Evolutionary conservation across 768 basidiomycete genomes (phyloP).

Genomic region (Leccinum olivaceopallidum): DNA sequence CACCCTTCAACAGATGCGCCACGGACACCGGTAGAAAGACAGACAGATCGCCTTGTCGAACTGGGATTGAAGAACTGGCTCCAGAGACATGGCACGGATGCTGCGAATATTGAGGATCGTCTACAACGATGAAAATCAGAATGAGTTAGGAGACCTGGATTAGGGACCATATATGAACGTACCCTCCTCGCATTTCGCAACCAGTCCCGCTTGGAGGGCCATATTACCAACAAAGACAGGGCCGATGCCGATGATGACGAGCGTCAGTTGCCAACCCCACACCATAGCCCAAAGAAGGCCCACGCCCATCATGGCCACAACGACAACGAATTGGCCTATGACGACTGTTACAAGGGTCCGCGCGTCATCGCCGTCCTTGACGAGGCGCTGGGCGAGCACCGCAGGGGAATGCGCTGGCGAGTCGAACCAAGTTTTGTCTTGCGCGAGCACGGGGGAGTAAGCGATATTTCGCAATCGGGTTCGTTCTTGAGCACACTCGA

Average conservation of each 20-base stretch:
- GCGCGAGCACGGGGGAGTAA: constrained; percentile 61
- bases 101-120: constrained; percentile 81
- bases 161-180: constrained; percentile 24
- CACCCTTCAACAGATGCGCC: constrained; percentile 42
- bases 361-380: constrained; percentile 92
- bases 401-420: constrained; percentile 55
- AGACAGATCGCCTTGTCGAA: constrained; percentile 67
- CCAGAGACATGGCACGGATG: constrained; percentile 87
- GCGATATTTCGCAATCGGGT: constrained; percentile 57
- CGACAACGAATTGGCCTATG: constrained; percentile 69
- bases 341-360: constrained; percentile 60
- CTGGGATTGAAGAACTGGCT: constrained; percentile 61
- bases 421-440: constrained; percentile 92
- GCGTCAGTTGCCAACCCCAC: constrained; percentile 88
- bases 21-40: constrained; percentile 65
- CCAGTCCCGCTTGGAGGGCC: constrained; percentile 71
- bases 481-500: no score
- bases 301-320: constrained; percentile 75
- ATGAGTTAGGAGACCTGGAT: constrained; percentile 1
- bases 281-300: constrained; percentile 90
- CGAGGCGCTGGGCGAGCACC: constrained; percentile 67
- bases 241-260: constrained; percentile 84
- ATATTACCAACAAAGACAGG: constrained; percentile 81
- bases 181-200: constrained; percentile 75
- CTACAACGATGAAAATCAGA: constrained; percentile 33